Conservation (phyloP, 2,329 filamentous ascomycete genomes). For the Aspergillus ochraceoroseus region DNA sequence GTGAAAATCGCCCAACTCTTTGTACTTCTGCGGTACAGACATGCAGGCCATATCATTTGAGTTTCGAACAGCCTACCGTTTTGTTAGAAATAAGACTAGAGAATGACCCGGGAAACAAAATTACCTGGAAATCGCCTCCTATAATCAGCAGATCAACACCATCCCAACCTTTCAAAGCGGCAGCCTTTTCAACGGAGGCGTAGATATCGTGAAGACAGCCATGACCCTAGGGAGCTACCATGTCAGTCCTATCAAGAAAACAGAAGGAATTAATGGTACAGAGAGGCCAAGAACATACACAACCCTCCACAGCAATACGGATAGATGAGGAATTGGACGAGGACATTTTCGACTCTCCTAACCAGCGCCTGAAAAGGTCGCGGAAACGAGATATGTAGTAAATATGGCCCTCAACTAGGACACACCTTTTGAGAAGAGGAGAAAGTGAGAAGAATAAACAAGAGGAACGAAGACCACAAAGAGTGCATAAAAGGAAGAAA, state of each 20-base stretch:
- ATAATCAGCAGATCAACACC: conserved; percentile 87
- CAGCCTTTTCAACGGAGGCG: conserved; percentile 65
- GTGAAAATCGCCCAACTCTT: conserved; percentile 83
- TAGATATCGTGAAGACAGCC: conserved; percentile 91
- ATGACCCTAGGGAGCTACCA: conserved; percentile 61
- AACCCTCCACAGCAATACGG: conserved; percentile 80
- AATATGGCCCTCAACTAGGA: not conserved
- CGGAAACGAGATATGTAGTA: not conserved
- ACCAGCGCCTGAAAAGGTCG: not conserved
- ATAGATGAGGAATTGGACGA: conserved; percentile 35
- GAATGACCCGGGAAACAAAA: not conserved
- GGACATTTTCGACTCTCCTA: conserved; percentile 13
- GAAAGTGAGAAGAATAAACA: not conserved
- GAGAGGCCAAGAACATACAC: conserved; percentile 53
- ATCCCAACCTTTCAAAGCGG: conserved; percentile 68
- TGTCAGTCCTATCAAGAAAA: conserved; percentile 14
- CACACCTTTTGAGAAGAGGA: not conserved
- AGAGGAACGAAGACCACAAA: conserved; percentile 1
- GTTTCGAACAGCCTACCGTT: conserved; percentile 78
- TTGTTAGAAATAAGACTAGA: conserved; percentile 11
- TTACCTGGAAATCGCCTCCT: conserved; percentile 87
- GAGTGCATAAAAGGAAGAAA: conserved; percentile 1
- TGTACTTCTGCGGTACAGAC: conserved; percentile 84
- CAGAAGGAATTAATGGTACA: not conserved
- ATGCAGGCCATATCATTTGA: conserved; percentile 81